Base-by-base conservation (phyloP, 2,329 filamentous ascomycete genomes). In the Alternaria burnsii region DNA sequence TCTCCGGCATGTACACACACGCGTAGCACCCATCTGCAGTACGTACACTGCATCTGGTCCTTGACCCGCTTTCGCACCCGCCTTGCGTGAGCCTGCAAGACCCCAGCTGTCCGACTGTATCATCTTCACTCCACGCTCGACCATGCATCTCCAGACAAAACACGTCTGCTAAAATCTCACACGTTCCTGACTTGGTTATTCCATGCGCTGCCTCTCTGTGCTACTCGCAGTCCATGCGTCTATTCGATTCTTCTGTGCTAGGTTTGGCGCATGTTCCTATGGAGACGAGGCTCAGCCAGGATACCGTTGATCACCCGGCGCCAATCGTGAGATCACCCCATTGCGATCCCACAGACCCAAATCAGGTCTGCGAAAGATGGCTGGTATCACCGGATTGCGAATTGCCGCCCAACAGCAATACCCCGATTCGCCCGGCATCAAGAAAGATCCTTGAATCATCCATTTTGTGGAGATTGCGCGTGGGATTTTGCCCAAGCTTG, bases 271-370 rank as follows among this genome's bases (percentile, higher is more conserved):
- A 51, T 51, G 61, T 63, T 63, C 40, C 52, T 55, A 56, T 42
- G 51, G 63, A 51, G 50, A 59, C 46, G 42, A 42, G 30, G 32
- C 41, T 50, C 44, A 46, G 30, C 66, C 58, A 47, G 58, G 62
- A 61, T 62, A 58, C 56, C 66, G 65, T 56, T 53, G 58, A 65
- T 67, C 62, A 59, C 60, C 62, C 62, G 58, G 42, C 52, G 46
- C 54, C 41, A 57, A 59, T 65, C 64, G 58, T 46, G 41, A 51
- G 18, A 59, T 59, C 36, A 51, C 52, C 50, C 56, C 43, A 58
- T 53, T 52, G 26, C 56, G 52, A 38, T 52, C 43, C 32, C 46
- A 30, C 24, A 32, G 44, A 26, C 41, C 42, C 30, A 30, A 10
- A 5, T 16, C 52, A 40, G 26, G 36, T 24, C 32, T 51, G 48